Percentiles rank a stretch among this genome's conserved stretches.
phyloP scores from a whole-genome alignment of 164 flowering plant species.

The Piper longum region DNA sequence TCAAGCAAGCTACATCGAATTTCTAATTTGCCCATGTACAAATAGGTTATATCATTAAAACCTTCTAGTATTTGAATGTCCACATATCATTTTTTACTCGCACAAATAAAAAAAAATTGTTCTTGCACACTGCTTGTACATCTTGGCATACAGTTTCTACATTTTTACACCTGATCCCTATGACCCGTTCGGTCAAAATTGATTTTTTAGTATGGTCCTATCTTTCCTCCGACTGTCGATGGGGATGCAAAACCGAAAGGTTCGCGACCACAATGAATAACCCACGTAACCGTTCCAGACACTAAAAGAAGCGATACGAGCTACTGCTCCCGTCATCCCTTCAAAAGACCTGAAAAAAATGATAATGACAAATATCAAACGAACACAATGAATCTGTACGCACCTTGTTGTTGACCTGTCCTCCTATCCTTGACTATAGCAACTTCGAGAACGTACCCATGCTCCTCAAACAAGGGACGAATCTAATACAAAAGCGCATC shows the following conservation, averaged over 20 bases:
- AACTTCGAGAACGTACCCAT: slow-evolving; percentile 88
- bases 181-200: slow-evolving; percentile 20
- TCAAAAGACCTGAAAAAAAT: slow-evolving; percentile 62
- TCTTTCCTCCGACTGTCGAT: slow-evolving; percentile 36
- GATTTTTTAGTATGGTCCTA: slow-evolving; percentile 25
- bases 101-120: slow-evolving; percentile 4
- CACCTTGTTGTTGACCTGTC: slow-evolving; percentile 97
- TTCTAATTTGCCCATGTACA: slow-evolving; percentile 5
- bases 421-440: slow-evolving; percentile 85
- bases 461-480: slow-evolving; percentile 83
- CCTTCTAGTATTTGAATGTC: slow-evolving; percentile 10
- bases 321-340: slow-evolving; percentile 56
- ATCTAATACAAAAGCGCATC: slow-evolving; percentile 29
- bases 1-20: slow-evolving; percentile 1
- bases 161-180: slow-evolving; percentile 24
- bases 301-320: slow-evolving; percentile 50
- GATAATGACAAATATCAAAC: slow-evolving; percentile 11
- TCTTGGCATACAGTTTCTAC: slow-evolving; percentile 25
- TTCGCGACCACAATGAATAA: slow-evolving; percentile 40
- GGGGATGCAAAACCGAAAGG: slow-evolving; percentile 20
- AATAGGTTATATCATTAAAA: slow-evolving; percentile 9
- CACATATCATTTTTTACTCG: slow-evolving; percentile 4
- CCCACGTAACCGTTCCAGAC: slow-evolving; percentile 32
- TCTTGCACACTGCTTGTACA: slow-evolving; percentile 10
- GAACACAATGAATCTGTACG: slow-evolving; percentile 14